Evolutionary conservation across 306 rosid genomes (phyloP), one percentile per base, ranked within the genome.

Genomic region (Vigna mungo): DNA sequence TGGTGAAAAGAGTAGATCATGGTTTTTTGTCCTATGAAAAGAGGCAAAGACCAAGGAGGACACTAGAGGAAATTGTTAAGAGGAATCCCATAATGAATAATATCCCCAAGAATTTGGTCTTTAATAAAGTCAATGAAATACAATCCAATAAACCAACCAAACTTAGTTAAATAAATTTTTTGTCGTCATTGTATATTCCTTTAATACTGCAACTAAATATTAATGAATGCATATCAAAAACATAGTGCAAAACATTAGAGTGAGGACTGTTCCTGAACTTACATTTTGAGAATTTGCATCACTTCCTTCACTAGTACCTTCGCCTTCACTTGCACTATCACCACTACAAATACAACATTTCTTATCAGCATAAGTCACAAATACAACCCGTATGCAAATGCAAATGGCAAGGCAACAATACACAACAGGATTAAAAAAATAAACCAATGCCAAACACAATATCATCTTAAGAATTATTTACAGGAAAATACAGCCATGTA

Each of bases 321-420:
- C 98, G 79, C 96, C 97, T 74, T 95, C 98, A 82, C 97, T 95
- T 70, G 79, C 96, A 87, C 98, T 95, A 72, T 92, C 97, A 83
- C 92, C 93, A 87, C 98, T 95, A 93, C 89, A 92, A 49, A 73
- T 71, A 78, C 80, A 84, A 64, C 71, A 76, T 79, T 78, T 51
- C 41, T 58, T 16, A 90, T 87, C 80, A 88, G 85, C 79, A 71
- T 39, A 85, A 78, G 72, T 56, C 46, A 32, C n/a, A n/a, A n/a
- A n/a, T n/a, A n/a, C n/a, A n/a, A n/a, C 77, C 51, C 68, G 20
- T 48, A 78, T 61, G 43, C 58, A 76, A 82, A 61, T 17, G 55
- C 65, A 86, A 68, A 60, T 68, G 48, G 41, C 58, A 72, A 78
- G 58, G 39, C 55, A 71, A 72, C 23, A 61, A 25, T 61, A 78